Evolutionary conservation across 192 early-diverging fungal species (phyloP).

Genomic region (Linnemannia zychae): DNA sequence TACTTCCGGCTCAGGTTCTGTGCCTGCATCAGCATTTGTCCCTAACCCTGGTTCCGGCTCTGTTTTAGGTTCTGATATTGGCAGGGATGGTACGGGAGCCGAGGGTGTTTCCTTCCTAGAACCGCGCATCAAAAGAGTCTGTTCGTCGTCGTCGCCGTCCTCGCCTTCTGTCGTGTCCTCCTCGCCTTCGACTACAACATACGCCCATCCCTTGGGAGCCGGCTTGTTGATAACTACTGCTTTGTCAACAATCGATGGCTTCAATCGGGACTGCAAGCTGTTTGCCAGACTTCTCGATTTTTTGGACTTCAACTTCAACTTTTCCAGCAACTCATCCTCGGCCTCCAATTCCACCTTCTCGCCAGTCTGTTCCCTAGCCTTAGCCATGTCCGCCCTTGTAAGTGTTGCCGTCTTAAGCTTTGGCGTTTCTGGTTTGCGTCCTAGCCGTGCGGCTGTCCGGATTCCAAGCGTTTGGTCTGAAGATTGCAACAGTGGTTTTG

Average conservation of each 20-base stretch:
- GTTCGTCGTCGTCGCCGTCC: constrained; percentile 21
- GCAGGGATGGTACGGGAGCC: neutral
- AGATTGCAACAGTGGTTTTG: neutral
- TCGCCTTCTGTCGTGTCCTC: constrained; percentile 53
- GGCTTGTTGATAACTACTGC: constrained; percentile 48
- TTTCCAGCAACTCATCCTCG: constrained; percentile 33
- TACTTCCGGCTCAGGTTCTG: no score
- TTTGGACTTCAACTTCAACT: constrained; percentile 43
- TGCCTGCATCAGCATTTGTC: no score
- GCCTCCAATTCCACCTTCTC: constrained; percentile 20
- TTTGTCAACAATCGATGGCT: constrained; percentile 47
- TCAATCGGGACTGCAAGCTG: constrained; percentile 36
- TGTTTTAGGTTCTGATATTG: neutral
- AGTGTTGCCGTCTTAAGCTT: constrained; percentile 52
- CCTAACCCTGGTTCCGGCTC: neutral
- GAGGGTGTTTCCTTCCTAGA: no score
- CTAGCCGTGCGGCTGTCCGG: constrained; percentile 17
- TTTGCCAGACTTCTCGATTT: constrained; percentile 37
- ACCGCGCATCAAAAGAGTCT: neutral
- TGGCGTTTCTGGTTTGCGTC: constrained; percentile 13
- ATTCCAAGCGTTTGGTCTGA: constrained; percentile 25
- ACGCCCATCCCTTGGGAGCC: constrained; percentile 63
- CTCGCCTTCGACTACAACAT: constrained; percentile 56
- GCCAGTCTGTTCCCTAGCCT: constrained; percentile 21
- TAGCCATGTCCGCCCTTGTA: constrained; percentile 41